Evolutionary conservation across 805 yeast species (phyloP).

Genomic region (Wickerhamiella cacticola): DNA sequence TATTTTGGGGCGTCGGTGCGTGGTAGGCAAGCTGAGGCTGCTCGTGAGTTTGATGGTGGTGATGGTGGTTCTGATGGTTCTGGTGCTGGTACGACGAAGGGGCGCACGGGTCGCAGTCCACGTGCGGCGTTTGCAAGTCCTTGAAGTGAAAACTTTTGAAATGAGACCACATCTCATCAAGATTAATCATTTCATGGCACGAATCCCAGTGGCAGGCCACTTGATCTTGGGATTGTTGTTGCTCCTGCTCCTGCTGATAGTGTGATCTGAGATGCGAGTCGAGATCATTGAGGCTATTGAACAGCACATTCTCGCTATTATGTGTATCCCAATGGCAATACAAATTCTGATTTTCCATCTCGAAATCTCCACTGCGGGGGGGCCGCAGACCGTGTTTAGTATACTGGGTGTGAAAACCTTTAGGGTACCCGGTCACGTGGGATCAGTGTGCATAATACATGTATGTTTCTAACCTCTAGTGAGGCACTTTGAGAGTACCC

Average conservation of each 20-base stretch:
- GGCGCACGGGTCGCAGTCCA: conserved; percentile 8
- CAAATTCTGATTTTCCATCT: conserved; percentile 11
- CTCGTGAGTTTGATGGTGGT: not conserved
- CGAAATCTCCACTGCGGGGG: not conserved
- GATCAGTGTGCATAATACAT: not conserved
- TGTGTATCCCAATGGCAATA: conserved; percentile 32
- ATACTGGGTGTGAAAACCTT: conserved; percentile 6
- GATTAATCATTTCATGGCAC: conserved; percentile 26
- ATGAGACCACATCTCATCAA: conserved; percentile 24
- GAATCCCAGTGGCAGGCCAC: conserved; percentile 33
- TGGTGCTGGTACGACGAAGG: not conserved
- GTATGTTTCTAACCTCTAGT: not conserved
- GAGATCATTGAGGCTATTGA: conserved; percentile 23
- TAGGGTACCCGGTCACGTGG: conserved; percentile 8
- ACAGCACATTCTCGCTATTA: conserved; percentile 23
- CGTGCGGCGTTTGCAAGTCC: conserved; percentile 24
- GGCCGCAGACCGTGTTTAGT: not conserved
- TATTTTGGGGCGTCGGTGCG: not conserved
- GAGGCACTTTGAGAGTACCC: not conserved
- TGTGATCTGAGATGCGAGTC: conserved; percentile 24
- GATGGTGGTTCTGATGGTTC: not conserved
- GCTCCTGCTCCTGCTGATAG: conserved; percentile 10
- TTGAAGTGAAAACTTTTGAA: conserved; percentile 20
- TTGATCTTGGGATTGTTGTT: conserved; percentile 11
- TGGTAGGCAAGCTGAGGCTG: not conserved